Evolutionary conservation across 2,329 filamentous ascomycete species (phyloP).

Genomic region (Cladosporium oxysporum): DNA sequence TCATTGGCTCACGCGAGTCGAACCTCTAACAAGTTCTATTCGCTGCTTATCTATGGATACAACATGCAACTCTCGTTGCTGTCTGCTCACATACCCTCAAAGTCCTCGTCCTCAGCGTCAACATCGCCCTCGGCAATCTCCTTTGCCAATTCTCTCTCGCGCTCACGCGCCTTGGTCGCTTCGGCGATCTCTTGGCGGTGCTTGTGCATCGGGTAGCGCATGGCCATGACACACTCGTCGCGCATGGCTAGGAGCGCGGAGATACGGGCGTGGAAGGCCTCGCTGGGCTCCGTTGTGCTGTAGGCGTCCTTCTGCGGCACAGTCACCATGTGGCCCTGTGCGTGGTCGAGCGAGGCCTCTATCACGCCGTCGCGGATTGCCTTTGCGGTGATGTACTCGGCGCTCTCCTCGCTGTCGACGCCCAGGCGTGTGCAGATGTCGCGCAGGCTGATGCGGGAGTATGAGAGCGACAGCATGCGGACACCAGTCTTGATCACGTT

Average conservation of each 20-base stretch:
- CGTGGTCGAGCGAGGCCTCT: constrained; percentile 89
- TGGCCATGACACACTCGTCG: constrained; percentile 98
- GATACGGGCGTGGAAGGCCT: constrained; percentile 97
- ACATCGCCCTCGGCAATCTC: constrained; percentile 98
- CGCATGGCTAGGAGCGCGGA: constrained; percentile 86
- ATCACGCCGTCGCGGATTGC: constrained; percentile 97
- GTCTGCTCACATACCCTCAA: constrained; percentile 81
- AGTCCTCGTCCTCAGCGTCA: constrained; percentile 84
- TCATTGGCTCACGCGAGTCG: neutral
- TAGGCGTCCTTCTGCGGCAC: constrained; percentile 96
- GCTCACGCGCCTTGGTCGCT: constrained; percentile 94
- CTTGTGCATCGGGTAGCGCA: constrained; percentile 99
- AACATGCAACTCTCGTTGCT: neutral
- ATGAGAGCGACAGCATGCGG: constrained; percentile 97
- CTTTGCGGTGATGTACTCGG: constrained; percentile 98
- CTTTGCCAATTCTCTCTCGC: constrained; percentile 95
- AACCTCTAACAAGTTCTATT: constrained; percentile 12
- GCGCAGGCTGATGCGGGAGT: constrained; percentile 92
- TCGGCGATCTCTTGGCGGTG: constrained; percentile 96
- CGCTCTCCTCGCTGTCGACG: constrained; percentile 92
- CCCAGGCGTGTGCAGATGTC: constrained; percentile 97
- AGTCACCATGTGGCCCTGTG: constrained; percentile 97
- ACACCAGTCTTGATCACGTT: constrained; percentile 99
- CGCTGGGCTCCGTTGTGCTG: constrained; percentile 89
- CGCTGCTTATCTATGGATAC: constrained; percentile 10